Conservation (phyloP, 345 rosid species). For the Gossypium ekmanianum region DNA sequence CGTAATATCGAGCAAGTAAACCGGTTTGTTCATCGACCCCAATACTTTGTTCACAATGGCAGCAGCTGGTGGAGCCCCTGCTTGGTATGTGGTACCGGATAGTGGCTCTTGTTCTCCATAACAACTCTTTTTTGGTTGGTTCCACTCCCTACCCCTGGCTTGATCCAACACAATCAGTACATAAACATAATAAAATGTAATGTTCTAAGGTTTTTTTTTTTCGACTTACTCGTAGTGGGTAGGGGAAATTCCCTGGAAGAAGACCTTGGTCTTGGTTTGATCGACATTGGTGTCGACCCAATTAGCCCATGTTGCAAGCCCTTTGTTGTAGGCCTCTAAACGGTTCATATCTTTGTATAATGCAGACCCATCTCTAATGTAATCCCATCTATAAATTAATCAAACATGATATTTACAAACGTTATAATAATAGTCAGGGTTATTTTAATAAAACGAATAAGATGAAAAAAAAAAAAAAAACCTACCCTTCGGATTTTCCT, state of each 20-base stretch:
- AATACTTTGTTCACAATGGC: conserved; percentile 54
- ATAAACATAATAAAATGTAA: not conserved
- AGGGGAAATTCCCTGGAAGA: conserved; percentile 95
- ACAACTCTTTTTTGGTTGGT: conserved; percentile 57
- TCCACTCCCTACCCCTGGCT: conserved; percentile 80
- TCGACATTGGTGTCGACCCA: conserved; percentile 83
- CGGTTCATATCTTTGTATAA: conserved; percentile 67
- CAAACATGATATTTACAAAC: not conserved
- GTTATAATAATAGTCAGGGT: too few species aligned
- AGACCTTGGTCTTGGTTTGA: conserved; percentile 58
- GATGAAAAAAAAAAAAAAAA: not conserved
- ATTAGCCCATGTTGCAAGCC: conserved; percentile 69
- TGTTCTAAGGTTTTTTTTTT: too few species aligned
- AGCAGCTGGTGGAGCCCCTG: conserved; percentile 62
- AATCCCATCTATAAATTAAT: conserved; percentile 64
- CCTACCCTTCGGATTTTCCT: conserved; percentile 62
- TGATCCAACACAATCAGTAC: not conserved
- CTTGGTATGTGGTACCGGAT: conserved; percentile 68
- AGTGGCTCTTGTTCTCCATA: conserved; percentile 59
- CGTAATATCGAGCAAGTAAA: conserved; percentile 76
- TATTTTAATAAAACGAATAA: not conserved
- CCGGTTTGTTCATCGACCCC: conserved; percentile 51
- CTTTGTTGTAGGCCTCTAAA: conserved; percentile 65
- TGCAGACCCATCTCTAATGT: conserved; percentile 48
- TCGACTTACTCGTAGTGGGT: conserved; percentile 74